A percentile compares a stretch with the other conserved stretches of the same genome.
Conservation (phyloP, 805 yeast species). For the Yamadazyma nakazawae region DNA sequence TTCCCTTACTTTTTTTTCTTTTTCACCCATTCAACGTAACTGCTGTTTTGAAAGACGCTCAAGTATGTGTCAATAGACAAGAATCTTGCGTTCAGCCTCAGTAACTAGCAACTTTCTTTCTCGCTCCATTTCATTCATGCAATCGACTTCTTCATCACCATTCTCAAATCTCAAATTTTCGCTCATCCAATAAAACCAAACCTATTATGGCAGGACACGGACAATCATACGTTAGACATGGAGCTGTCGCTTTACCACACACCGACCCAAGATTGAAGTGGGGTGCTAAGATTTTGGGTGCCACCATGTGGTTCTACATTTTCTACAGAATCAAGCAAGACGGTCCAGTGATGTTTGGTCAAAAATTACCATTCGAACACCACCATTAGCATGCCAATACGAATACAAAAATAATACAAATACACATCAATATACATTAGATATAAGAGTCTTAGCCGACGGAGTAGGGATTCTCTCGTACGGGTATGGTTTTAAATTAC, state of each 20-base stretch:
- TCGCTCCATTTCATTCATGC: neutral
- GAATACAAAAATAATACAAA: neutral
- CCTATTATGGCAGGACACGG: constrained; percentile 42
- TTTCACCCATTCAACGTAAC: no score
- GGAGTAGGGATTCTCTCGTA: neutral
- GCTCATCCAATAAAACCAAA: constrained; percentile 7
- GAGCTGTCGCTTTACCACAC: constrained; percentile 64
- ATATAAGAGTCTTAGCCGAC: neutral
- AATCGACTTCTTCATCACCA: neutral
- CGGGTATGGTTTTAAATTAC: no score
- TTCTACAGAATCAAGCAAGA: constrained; percentile 77
- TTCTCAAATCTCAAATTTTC: neutral
- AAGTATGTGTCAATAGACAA: no score
- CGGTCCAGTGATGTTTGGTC: constrained; percentile 56
- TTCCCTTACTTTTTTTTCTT: no score
- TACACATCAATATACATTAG: constrained; percentile 1
- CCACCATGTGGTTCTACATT: constrained; percentile 87
- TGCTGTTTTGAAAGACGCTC: neutral
- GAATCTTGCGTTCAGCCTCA: no score
- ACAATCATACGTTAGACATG: constrained; percentile 48
- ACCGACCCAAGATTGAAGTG: constrained; percentile 55
- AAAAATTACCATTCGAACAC: constrained; percentile 37
- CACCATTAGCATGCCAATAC: constrained; percentile 18
- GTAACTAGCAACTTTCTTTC: neutral
- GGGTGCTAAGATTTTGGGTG: constrained; percentile 69